phyloP scores from a whole-genome alignment of 2,329 filamentous ascomycete genomes.

The Cladosporium austrohemisphaericum region DNA sequence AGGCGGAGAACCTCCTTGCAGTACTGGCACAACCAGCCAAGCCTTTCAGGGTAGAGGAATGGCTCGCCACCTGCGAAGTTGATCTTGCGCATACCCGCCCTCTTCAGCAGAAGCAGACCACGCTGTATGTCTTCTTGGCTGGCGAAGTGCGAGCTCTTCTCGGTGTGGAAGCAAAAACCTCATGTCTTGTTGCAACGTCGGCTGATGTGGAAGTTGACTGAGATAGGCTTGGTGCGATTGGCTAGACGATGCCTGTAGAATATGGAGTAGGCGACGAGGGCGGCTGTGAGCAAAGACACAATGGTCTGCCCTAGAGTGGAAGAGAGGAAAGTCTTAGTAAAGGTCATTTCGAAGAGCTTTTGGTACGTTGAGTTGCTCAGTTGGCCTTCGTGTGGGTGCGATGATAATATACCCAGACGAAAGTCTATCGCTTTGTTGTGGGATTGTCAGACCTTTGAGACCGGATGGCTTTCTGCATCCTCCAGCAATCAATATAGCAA shows the following conservation, averaged over 20 bases:
- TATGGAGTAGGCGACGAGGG: not conserved
- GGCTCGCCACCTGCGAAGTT: slow-evolving; percentile 57
- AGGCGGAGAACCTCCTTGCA: slow-evolving; percentile 48
- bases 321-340: not conserved
- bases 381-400: not conserved
- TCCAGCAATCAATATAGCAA: not conserved
- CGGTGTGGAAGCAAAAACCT: slow-evolving; percentile 57
- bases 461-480: not conserved
- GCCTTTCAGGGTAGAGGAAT: slow-evolving; percentile 47
- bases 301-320: not conserved
- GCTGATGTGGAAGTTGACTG: slow-evolving; percentile 48
- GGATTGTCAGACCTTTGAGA: too few species aligned
- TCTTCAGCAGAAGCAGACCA: slow-evolving; percentile 45
- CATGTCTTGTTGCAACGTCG: slow-evolving; percentile 50
- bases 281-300: not conserved
- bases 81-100: slow-evolving; percentile 54
- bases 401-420: too few species aligned
- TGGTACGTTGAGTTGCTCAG: not conserved
- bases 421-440: not conserved
- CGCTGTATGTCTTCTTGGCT: slow-evolving; percentile 41
- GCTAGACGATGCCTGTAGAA: slow-evolving; percentile 22
- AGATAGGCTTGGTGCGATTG: slow-evolving; percentile 28
- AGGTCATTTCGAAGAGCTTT: not conserved
- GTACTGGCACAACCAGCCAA: slow-evolving; percentile 44
- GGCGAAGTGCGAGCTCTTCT: slow-evolving; percentile 45